A percentile compares a stretch with the other conserved stretches of the same genome.
Conservation (phyloP, 371 early-diverging fungal genomes). For the Batkoa obscura region DNA sequence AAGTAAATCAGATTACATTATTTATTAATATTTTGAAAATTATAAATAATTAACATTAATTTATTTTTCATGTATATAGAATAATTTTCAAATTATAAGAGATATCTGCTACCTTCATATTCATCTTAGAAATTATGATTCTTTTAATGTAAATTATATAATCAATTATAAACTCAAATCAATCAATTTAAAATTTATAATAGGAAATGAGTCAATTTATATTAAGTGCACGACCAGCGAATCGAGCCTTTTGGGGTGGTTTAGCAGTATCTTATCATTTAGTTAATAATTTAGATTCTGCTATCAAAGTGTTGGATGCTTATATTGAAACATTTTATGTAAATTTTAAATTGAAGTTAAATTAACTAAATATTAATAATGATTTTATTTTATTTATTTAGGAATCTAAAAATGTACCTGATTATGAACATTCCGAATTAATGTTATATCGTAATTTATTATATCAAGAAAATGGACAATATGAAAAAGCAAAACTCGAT, state of each 20-base stretch:
- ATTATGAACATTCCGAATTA: constrained; percentile 60
- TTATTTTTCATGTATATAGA: constrained; percentile 13
- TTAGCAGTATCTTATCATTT: constrained; percentile 74
- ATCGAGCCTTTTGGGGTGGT: constrained; percentile 64
- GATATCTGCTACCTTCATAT: constrained; percentile 76
- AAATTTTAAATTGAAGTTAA: constrained; percentile 1
- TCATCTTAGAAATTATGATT: constrained; percentile 75
- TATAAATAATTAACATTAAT: not conserved
- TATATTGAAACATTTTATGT: constrained; percentile 56
- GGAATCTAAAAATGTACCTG: constrained; percentile 8
- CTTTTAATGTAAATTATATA: constrained; percentile 32
- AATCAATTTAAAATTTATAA: not conserved
- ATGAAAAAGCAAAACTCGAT: constrained; percentile 49
- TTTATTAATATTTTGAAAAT: not conserved
- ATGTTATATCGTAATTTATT: constrained; percentile 53
- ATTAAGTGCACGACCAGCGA: constrained; percentile 41
- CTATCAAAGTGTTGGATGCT: constrained; percentile 41
- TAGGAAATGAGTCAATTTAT: constrained; percentile 50
- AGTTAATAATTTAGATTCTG: constrained; percentile 47
- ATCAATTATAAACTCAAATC: not conserved
- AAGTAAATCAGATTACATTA: constrained; percentile 19
- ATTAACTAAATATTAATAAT: not conserved
- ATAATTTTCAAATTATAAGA: constrained; percentile 76
- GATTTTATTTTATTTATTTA: not conserved
- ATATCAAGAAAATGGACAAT: constrained; percentile 61